Evolutionary conservation across 495 filamentous ascomycete genomes (phyloP), one percentile per base, ranked within the genome.

Genomic region (Aspergillus biplanus): DNA sequence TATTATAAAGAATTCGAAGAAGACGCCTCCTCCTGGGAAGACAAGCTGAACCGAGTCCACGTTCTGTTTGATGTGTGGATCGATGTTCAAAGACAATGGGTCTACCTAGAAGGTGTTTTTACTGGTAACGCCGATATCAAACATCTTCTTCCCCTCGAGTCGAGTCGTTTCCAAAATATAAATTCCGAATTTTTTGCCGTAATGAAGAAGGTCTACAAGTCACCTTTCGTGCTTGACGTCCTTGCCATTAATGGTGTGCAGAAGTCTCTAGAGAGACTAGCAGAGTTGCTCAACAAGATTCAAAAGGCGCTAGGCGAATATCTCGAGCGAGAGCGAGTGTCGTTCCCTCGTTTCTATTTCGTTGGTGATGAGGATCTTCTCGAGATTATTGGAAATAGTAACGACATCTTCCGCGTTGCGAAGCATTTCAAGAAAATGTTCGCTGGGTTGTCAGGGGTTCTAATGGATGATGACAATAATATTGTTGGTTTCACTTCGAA

Each of bases 361-460:
- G 95, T 99, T 59, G 95, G 95, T 73, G 95, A 99, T 68, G 95
- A 99, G 75, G 95, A 99, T 75, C 80, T 99, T 61, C 82, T 99
- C n/a, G 95, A 99, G 75, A 99, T 99, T 75, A 99, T 99, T 56
- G 95, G 95, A 72, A 99, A 99, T 75, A 97, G 93, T 76, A 97
- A 97, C 68, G 95, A 99, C 68, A 96, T 93, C 11, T 80, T 92
- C 68, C 92, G 95, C 32, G 93, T 99, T 61, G 90, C 94, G 50
- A 98, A 98, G 74, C 95, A 99, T 75, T 92, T 99, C 80, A 92
- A 96, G 76, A 99, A 99, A 82, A 99, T 99, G 95, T 99, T 99
- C 79, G 95, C 95, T 58, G 95, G 95, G 55, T 80, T 99, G 31
- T 91, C 88, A 6, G 93, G 94, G 1, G 83, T 99, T 39, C 81